Percentiles rank a stretch among this genome's conserved stretches.
phyloP scores from a whole-genome alignment of 2,329 filamentous ascomycete species.

The Knufia petricola region DNA sequence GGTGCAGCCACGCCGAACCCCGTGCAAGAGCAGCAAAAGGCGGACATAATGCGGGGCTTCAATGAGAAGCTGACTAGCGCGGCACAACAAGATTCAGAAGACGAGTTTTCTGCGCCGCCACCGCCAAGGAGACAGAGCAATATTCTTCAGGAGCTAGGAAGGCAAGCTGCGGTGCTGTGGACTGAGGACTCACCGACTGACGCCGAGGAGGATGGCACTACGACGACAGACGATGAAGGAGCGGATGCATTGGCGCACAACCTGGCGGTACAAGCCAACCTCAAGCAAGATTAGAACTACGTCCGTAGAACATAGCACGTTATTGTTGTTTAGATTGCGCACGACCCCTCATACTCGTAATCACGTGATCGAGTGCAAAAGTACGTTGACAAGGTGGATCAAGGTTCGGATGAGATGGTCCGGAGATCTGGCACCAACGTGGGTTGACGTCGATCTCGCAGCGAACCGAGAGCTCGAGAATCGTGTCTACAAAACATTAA shows the following conservation, averaged over 20 bases:
- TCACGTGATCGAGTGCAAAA: conserved; percentile 24
- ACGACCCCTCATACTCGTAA: not conserved
- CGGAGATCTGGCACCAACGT: conserved; percentile 16
- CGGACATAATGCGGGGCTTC: conserved; percentile 14
- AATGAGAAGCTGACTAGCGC: conserved; percentile 12
- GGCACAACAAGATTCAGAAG: conserved; percentile 4
- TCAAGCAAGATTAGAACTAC: not conserved
- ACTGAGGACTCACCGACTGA: conserved; percentile 36
- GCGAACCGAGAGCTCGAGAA: conserved; percentile 6
- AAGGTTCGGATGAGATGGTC: conserved; percentile 17
- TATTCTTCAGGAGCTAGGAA: conserved; percentile 35
- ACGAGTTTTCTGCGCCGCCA: not conserved
- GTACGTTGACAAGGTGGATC: conserved; percentile 14
- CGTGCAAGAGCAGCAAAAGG: conserved; percentile 14
- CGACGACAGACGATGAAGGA: conserved; percentile 34
- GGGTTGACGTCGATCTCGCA: conserved; percentile 19
- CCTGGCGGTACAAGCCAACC: not conserved
- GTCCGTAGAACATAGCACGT: too few relatives aligned
- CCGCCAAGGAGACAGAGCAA: conserved; percentile 20
- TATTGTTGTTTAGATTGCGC: too few relatives aligned
- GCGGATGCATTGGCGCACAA: conserved; percentile 24
- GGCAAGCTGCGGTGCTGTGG: conserved; percentile 40
- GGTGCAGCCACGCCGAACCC: conserved; percentile 19
- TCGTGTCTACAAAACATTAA: conserved; percentile 17
- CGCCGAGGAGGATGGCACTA: conserved; percentile 34